Conservation (phyloP, 495 filamentous ascomycete species). For the Podospora anserina region DNA sequence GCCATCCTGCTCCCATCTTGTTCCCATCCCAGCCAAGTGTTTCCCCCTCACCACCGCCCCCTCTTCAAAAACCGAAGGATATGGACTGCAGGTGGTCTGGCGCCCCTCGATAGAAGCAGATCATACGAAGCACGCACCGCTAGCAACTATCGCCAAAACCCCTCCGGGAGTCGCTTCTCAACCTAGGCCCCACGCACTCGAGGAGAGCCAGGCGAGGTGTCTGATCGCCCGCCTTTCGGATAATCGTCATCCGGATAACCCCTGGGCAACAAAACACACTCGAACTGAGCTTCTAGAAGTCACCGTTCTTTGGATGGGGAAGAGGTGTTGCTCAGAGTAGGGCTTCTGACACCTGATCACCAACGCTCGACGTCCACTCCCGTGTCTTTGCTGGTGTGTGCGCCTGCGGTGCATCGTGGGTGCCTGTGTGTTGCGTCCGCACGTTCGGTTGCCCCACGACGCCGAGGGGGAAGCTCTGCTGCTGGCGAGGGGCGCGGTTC, state of each 20-base stretch:
- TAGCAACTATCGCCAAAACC: too few species aligned
- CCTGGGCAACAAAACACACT: neutral
- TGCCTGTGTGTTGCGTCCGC: neutral
- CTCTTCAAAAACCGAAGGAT: neutral
- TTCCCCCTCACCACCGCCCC: neutral
- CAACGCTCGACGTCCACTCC: slow-evolving; percentile 3
- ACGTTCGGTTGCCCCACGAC: neutral
- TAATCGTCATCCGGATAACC: slow-evolving; percentile 5
- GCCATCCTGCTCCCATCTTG: neutral
- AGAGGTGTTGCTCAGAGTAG: neutral
- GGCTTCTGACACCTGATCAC: slow-evolving; percentile 24
- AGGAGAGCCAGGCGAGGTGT: slow-evolving; percentile 26
- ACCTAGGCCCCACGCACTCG: neutral
- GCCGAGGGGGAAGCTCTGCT: neutral
- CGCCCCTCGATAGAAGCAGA: neutral
- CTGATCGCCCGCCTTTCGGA: slow-evolving; percentile 27
- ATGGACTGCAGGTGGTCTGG: neutral
- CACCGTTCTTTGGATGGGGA: neutral
- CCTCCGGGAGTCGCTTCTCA: too few species aligned
- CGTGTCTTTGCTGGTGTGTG: neutral
- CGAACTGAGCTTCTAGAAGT: slow-evolving; percentile 21
- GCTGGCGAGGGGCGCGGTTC: neutral
- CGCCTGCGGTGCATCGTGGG: neutral
- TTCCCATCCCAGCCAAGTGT: neutral
- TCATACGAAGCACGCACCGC: slow-evolving; percentile 3